These are phyloP conservation scores for Bullera alba DNA, from an alignment of 768 basidiomycete genomes.

Conservation along the genomic window DNA sequence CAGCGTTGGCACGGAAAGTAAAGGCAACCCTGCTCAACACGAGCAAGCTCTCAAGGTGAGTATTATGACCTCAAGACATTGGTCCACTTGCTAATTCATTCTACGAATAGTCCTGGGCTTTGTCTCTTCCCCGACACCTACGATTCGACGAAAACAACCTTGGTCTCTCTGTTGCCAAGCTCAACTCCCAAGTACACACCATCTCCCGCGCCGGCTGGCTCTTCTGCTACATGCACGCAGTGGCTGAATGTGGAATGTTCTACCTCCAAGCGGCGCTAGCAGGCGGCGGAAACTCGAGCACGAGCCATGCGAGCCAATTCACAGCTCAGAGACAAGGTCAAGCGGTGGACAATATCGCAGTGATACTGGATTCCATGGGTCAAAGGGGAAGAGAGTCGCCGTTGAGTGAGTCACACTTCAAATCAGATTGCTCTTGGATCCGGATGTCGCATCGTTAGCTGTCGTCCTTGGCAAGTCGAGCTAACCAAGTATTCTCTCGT, in stretches of 20 bases:
- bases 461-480: background rate
- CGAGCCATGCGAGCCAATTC: constrained; percentile 9
- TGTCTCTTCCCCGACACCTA: constrained; percentile 32
- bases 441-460: background rate
- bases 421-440: background rate
- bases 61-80: background rate
- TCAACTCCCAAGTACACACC: constrained; percentile 25
- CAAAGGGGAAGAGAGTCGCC: constrained; percentile 34
- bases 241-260: constrained; percentile 45
- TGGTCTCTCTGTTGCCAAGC: constrained; percentile 12
- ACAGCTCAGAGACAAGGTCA: constrained; percentile 39
- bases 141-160: constrained; percentile 41
- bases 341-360: constrained; percentile 42
- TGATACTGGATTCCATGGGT: constrained; percentile 37
- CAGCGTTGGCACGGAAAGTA: constrained; percentile 2
- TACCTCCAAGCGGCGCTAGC: constrained; percentile 42
- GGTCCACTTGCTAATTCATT: constrained; percentile 1
- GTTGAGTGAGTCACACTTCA: constrained; percentile 24
- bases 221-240: constrained; percentile 41
- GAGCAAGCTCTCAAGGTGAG: constrained; percentile 35
- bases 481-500: background rate
- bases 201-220: constrained; percentile 33
- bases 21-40: constrained; percentile 10
- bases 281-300: background rate
- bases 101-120: constrained; percentile 39